Evolutionary conservation across 176 grass and related monocot genomes (phyloP).

Genomic region (Phoenix roebelenii): DNA sequence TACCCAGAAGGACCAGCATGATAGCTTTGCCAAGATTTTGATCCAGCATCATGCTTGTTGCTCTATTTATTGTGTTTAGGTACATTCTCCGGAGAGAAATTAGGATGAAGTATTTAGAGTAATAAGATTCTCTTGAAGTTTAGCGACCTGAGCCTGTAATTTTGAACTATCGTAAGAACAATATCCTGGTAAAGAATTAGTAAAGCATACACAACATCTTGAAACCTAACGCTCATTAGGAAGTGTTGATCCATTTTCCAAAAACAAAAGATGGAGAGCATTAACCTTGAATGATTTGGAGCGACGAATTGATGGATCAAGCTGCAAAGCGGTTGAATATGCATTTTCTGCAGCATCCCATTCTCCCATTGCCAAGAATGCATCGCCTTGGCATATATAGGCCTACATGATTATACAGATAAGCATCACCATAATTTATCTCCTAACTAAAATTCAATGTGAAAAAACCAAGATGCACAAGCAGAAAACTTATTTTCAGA

Average conservation of each 20-base stretch:
- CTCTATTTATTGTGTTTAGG: too few relatives aligned
- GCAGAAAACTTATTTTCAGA: too few relatives aligned
- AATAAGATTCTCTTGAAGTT: constrained; percentile 49
- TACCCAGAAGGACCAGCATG: too few relatives aligned
- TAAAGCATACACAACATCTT: neutral
- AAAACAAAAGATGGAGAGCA: neutral
- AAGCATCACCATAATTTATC: neutral
- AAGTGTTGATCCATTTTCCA: too few relatives aligned
- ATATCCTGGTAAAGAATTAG: constrained; percentile 1
- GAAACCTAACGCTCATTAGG: too few relatives aligned
- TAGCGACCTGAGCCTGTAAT: constrained; percentile 53
- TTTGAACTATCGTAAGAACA: constrained; percentile 4
- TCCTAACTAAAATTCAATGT: too few relatives aligned
- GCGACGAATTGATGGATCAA: constrained; percentile 63
- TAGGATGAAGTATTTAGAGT: constrained; percentile 4
- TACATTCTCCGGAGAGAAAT: too few relatives aligned
- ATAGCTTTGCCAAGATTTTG: too few relatives aligned
- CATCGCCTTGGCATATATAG: constrained; percentile 68
- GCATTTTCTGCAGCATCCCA: constrained; percentile 42
- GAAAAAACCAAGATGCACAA: too few relatives aligned
- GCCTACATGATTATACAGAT: constrained; percentile 23
- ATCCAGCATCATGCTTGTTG: too few relatives aligned
- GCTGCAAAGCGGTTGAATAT: constrained; percentile 54
- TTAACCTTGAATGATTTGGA: constrained; percentile 85
- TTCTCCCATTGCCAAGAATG: constrained; percentile 48